Evolutionary conservation across 768 basidiomycete species (phyloP), one percentile per base, ranked within the genome.

Genomic region (Cytidiella melzeri): DNA sequence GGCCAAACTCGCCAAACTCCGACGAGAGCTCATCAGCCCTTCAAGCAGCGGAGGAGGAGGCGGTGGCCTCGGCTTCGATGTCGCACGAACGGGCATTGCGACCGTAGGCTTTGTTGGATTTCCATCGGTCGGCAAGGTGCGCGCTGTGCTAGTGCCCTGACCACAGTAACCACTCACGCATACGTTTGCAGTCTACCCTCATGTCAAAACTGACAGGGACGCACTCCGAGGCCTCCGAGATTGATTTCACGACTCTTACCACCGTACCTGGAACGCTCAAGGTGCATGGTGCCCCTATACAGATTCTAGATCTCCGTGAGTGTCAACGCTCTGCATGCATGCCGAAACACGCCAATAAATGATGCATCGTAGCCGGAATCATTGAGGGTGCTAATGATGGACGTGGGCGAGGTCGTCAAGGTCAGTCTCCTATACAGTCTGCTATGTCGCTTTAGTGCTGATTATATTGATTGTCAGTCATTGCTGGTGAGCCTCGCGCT

Each of bases 361-460:
- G 47, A 52, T 52, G 20, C 53, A 53, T 48, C 41, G 57, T 55
- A 91, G 86, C 92, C 55, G 95, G 96, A 74, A 98, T 98, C 55
- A 96, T 98, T 54, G 95, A 97, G 66, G 95, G 95, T 58, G 95
- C 95, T 23, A 92, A 92, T 61, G 94, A 96, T 58, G 94, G 94
- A 47, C 82, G 89, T 65, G 95, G 95, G 66, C 74, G 95, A 75
- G 95, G 95, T 76, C 85, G 91, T 56, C 95, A 98, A 78, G 85
- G 85, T 76, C 61, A 50, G 83, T 76, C 21, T 28, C 34, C 9
- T 21, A 21, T 34, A 27, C 15, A 40, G 38, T 24, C 20, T 45
- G 12, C 27, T 7, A 13, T 3, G 26, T 5, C 15, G 18, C 40
- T 23, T 27, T 20, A 21, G 24, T 3, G 6, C 25, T 42, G 15